Base-by-base conservation (phyloP, 2,329 filamentous ascomycete species). In the Cercospora zeina region DNA sequence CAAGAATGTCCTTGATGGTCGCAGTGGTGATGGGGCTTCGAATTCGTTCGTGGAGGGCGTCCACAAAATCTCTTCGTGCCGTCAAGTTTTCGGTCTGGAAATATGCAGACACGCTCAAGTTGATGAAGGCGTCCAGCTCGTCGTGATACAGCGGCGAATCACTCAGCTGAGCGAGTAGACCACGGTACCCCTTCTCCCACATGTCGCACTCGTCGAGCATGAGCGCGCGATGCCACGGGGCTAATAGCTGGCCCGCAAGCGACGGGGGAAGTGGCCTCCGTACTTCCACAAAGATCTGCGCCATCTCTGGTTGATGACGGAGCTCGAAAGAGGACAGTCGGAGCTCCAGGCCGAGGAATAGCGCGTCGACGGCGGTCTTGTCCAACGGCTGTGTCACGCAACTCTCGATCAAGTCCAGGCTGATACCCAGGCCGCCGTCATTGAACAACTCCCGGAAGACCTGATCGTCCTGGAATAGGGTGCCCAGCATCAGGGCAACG, bases 221-320 rank as follows among this genome's bases (percentile, higher is more conserved):
- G 19, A 68, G 54, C 10, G 63, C 58, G 14, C 64, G 64, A 30
- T 65, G 55, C 67, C 67, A 69, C 8, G 67, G 67, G 14, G 64
- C 58, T n/a, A 68, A 54, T 4, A 69, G 61, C 31, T 67, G 58
- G 3, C 50, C 61, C 4, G 61, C 61, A 10, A 69, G 61, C 10
- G 56, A 56, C 31, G 59, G 34, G 5, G 68, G 68, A 6, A 69
- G 59, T 10, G 68, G 64, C 16, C 62, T 58, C 16, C 64, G 59
- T 4, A 64, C 65, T 34, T 69, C 59, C 16, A 70, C 67, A 42
- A 69, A 70, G 14, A 69, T 58, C 21, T 65, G 64, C 45, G 69
- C 68, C 51, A 70, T 57, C 6, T 54, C 58, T 19, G 68, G 65
- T 14, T 67, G 64, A 57, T 67, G 62, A 5, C 64, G 64, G 24